Evolutionary conservation across 352 stramenopile species (phyloP).

Genomic region (Phytophthora cajani): DNA sequence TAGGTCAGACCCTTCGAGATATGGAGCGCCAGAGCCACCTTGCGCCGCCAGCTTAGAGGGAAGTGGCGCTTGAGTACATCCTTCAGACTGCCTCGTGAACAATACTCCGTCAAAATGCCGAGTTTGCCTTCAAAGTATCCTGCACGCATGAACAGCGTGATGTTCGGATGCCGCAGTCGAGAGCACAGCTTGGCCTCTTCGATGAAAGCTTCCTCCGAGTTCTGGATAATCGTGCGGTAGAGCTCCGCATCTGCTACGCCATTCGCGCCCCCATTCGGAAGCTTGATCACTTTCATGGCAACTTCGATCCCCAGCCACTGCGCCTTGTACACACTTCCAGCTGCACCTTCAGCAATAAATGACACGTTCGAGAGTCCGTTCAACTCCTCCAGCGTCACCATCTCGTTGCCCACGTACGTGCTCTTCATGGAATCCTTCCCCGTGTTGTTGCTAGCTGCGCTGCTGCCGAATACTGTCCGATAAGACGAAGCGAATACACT

Average conservation of each 20-base stretch:
- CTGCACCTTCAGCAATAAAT: constrained; percentile 70
- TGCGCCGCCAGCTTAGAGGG: constrained; percentile 65
- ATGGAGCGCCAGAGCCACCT: constrained; percentile 62
- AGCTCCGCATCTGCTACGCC: constrained; percentile 52
- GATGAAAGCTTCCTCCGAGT: constrained; percentile 70
- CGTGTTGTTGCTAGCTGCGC: constrained; percentile 31
- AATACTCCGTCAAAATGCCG: constrained; percentile 76
- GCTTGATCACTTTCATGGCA: constrained; percentile 78
- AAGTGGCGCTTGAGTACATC: constrained; percentile 70
- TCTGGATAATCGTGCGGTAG: constrained; percentile 76
- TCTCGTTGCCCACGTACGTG: constrained; percentile 55
- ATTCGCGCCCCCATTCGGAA: constrained; percentile 50
- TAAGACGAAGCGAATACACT: constrained; percentile 50
- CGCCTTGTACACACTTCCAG: constrained; percentile 67
- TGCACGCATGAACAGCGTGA: constrained; percentile 73
- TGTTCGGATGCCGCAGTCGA: constrained; percentile 69
- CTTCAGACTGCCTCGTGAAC: constrained; percentile 71
- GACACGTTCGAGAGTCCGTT: constrained; percentile 60
- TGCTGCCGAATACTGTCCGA: constrained; percentile 47
- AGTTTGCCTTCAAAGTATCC: constrained; percentile 72
- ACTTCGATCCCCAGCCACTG: constrained; percentile 80
- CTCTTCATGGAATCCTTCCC: constrained; percentile 52
- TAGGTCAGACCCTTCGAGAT: constrained; percentile 76
- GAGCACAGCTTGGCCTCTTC: constrained; percentile 69
- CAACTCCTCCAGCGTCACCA: constrained; percentile 60